A percentile compares a stretch with the other conserved stretches of the same genome.
These are phyloP conservation scores for Odonthalia washingtoniensis DNA, from an alignment of 31 red algal species.

Conservation along the genomic window DNA sequence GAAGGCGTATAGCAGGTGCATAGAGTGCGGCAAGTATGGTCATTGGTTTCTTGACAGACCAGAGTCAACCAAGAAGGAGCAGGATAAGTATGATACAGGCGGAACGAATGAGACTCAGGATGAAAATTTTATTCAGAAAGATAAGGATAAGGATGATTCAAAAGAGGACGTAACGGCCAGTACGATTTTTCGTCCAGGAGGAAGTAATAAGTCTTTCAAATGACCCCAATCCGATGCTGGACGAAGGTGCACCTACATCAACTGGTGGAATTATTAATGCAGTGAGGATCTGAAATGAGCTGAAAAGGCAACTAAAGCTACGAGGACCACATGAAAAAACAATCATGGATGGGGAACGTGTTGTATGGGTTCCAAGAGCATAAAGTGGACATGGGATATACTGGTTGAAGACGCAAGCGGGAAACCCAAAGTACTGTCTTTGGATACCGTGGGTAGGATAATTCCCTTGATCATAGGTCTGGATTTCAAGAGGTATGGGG, in stretches of 20 bases:
- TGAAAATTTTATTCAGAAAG: neutral
- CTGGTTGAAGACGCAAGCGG: slow-evolving; percentile 6
- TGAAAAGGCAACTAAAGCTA: neutral
- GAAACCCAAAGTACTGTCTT: neutral
- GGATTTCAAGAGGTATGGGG: neutral
- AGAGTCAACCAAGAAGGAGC: neutral
- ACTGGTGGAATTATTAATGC: slow-evolving; percentile 19
- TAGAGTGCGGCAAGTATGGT: slow-evolving; percentile 22
- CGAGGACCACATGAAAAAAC: neutral
- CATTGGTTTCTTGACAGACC: too few relatives aligned
- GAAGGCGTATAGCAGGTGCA: slow-evolving; percentile 22
- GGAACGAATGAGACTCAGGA: neutral
- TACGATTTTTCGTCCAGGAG: slow-evolving; percentile 14
- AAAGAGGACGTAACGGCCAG: neutral
- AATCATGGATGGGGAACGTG: too few relatives aligned
- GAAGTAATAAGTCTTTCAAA: neutral
- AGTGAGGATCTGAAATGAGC: slow-evolving; percentile 5
- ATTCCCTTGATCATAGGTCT: slow-evolving; percentile 23
- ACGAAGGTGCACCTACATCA: slow-evolving; percentile 34
- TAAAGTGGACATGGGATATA: neutral
- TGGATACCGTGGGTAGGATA: neutral
- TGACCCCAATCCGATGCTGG: slow-evolving; percentile 24
- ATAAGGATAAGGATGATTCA: neutral
- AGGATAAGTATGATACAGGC: neutral
- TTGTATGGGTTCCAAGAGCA: slow-evolving; percentile 10